These are phyloP conservation scores for Neonectria neomacrospora DNA, from an alignment of 2,329 filamentous ascomycete species.

Conservation along the genomic window DNA sequence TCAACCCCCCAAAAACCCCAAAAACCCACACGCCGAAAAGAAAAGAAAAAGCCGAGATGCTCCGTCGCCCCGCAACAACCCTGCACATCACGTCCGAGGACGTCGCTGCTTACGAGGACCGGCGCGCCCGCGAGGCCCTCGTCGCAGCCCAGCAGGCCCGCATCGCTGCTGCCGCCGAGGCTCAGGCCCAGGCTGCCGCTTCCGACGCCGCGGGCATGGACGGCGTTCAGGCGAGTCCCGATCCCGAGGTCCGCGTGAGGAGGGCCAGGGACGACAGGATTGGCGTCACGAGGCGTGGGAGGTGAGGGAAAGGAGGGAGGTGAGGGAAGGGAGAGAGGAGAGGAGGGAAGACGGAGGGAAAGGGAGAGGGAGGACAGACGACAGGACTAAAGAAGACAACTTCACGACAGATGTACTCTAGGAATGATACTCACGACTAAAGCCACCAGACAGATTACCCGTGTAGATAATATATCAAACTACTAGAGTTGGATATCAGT, in stretches of 20 bases:
- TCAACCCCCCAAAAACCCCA: background rate
- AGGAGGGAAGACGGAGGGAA: background rate
- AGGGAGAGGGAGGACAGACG: background rate
- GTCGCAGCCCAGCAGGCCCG: slow-evolving; percentile 48
- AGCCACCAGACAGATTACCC: background rate
- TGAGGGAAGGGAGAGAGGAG: background rate
- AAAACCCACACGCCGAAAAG: background rate
- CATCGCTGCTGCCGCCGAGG: slow-evolving; percentile 41
- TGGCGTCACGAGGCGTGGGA: slow-evolving; percentile 45
- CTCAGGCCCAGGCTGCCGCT: slow-evolving; percentile 24
- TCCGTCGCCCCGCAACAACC: slow-evolving; percentile 74
- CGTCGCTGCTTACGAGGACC: slow-evolving; percentile 75
- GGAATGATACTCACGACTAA: background rate
- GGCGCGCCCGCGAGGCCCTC: slow-evolving; percentile 58
- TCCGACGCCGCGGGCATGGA: slow-evolving; percentile 42
- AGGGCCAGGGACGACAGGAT: slow-evolving; percentile 54
- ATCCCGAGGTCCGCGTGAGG: slow-evolving; percentile 41
- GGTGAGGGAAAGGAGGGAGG: slow-evolving; percentile 2
- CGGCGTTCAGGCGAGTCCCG: slow-evolving; percentile 45
- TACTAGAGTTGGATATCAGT: background rate
- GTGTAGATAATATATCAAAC: background rate
- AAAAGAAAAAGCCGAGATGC: slow-evolving; percentile 56
- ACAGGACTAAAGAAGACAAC: background rate
- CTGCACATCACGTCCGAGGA: slow-evolving; percentile 77
- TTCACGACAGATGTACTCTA: background rate